Evolutionary conservation across 1,284 basidiomycete genomes (phyloP), one percentile per base, ranked within the genome.

Genomic region (Trichosporon sp.): DNA sequence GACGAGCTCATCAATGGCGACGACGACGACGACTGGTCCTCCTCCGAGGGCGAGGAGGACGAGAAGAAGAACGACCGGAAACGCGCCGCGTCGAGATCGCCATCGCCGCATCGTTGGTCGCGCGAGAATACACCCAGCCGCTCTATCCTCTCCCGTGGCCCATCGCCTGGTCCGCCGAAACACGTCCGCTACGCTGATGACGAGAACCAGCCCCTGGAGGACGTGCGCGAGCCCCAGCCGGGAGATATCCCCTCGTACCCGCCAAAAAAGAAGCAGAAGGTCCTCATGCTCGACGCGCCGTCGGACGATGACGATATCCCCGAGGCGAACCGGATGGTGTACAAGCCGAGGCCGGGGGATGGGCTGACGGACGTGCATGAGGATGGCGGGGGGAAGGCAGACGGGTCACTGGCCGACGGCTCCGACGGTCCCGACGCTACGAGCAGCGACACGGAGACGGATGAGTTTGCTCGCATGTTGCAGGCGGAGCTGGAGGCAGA

Each of bases 161-260:
- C 66, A 1, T 63, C 68, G 2, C 70, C 73, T 0, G 68, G 67
- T 0, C 59, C 67, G 0, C 56, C 67, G 32, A 82, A 80, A 70
- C 67, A 78, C 38, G 80, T 82, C n/a, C 73, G 78, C 32, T 82
- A 80, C 71, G 81, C 81, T 2, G 81, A 82, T 67, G 81, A 81
- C 63, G 79, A 81, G 71, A 73, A 75, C 51, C 69, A 79, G 10
- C 80, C 80, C 11, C 67, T 81, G 2, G 77, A 78, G 61, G 71
- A 68, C n/a, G 64, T 69, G 21, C 71, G 73, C 21, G 71, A 70
- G 77, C 70, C 66, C 48, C 70, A 68, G 56, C 72, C 70, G 32
- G 73, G 68, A 37, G 72, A 73, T 65, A 75, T 73, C 38, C 70
- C 69, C 35, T 76, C 68, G 54, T 75, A 65, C 69, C 72, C 67